Percentiles rank a stretch among this genome's conserved stretches.
Conservation (phyloP, 1,284 basidiomycete species). For the Heterobasidion annosum region DNA sequence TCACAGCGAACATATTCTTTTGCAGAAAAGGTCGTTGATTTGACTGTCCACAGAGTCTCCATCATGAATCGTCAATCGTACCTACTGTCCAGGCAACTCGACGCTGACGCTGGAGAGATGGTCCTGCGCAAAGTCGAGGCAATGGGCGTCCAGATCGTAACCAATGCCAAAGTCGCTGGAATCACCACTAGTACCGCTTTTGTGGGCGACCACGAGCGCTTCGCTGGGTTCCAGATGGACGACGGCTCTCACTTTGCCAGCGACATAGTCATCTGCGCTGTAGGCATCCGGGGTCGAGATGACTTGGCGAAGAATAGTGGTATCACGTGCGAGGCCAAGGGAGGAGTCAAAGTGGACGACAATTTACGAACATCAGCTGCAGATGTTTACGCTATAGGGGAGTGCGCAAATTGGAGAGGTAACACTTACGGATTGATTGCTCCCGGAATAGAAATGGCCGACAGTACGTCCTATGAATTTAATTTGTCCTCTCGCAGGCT, state of each 20-base stretch:
- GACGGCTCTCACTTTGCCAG: background rate
- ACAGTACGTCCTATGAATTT: background rate
- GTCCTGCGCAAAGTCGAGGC: background rate
- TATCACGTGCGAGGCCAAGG: background rate
- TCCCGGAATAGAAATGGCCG: background rate
- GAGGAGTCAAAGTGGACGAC: background rate
- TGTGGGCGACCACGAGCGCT: background rate
- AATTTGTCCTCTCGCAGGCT: background rate
- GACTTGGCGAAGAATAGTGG: background rate
- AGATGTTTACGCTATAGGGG: background rate
- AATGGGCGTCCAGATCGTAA: background rate
- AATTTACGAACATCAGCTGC: background rate
- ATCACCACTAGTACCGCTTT: background rate
- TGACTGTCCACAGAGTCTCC: background rate
- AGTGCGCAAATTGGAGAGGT: slow-evolving; percentile 1
- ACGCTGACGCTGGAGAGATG: background rate
- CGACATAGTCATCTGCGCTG: background rate
- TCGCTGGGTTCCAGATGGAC: background rate
- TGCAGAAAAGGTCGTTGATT: background rate
- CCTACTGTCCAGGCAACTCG: background rate
- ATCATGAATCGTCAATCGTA: background rate
- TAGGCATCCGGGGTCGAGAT: background rate
- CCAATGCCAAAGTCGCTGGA: background rate
- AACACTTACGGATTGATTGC: slow-evolving; percentile 1
- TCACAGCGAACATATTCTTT: background rate